Base-by-base conservation (phyloP, 495 filamentous ascomycete species). In the Hypoxylon perforatum region DNA sequence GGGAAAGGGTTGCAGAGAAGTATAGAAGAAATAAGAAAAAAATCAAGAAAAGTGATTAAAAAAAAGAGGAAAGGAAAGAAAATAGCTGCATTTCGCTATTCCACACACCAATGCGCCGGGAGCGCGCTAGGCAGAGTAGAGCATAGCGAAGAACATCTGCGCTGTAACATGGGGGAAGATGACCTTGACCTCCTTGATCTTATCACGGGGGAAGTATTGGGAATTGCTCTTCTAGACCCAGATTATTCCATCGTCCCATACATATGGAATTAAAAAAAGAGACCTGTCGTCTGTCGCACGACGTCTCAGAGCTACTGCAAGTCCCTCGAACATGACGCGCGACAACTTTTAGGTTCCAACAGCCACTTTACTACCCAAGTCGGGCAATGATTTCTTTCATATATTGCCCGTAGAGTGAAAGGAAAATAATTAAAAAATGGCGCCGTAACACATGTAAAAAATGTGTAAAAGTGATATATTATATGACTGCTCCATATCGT, bases 51-150 rank as follows among this genome's bases (percentile, higher is more conserved):
- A 39, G 48, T 69, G 46, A 41, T 33, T 28, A 22, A 46, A 18
- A 61, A 57, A 50, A 30, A 41, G 56, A 59, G 48, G 28, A 71
- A 66, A 48, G 50, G 39, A 41, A 57, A 18, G 15, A 17, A 38
- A 33, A 41, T 18, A 9, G 33, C 18, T 42, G 53, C 42, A 48
- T 35, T 52, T 38, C 50, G 30, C 41, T 46, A 55, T 65, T 61
- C 71, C 67, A 70, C 61, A 73, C 71, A 73, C 64, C 68, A 73
- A 71, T 64, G 50, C 58, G 41, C 58, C 68, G 68, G 68, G 65
- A 69, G 68, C 64, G 61, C 66, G 39, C 71, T 71, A 66, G 63
- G 57, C 57, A 62, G 57, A 57, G 67, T 58, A 51, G 57, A 50
- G 65, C 8, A 60, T 69, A 62, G 47, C 11, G 30, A 55, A 25